phyloP scores from a whole-genome alignment of 768 basidiomycete genomes.

The Boletus huronensis region DNA sequence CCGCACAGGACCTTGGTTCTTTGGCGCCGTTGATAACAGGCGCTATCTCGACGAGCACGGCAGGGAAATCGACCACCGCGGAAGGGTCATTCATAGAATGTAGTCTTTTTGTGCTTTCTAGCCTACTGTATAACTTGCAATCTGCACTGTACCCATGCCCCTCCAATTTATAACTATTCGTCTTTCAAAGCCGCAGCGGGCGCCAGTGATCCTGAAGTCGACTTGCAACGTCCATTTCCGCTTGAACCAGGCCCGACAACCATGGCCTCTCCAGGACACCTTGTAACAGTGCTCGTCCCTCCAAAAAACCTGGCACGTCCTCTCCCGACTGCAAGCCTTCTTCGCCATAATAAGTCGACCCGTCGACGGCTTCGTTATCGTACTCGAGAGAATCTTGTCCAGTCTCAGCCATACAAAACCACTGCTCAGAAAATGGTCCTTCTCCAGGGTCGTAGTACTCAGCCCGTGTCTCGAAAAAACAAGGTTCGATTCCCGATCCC shows the following conservation, averaged over 20 bases:
- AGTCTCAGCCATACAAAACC: not conserved
- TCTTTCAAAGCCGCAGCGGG: slow-evolving; percentile 49
- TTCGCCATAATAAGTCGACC: not conserved
- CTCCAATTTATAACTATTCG: not conserved
- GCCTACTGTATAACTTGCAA: not conserved
- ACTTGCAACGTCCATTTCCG: slow-evolving; percentile 61
- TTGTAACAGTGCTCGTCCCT: slow-evolving; percentile 52
- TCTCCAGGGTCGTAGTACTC: not conserved
- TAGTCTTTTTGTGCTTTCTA: slow-evolving; percentile 11
- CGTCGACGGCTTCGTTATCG: not conserved
- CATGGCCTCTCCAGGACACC: slow-evolving; percentile 30
- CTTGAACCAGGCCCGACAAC: slow-evolving; percentile 37
- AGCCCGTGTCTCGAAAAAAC: not conserved
- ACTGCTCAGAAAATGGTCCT: not conserved
- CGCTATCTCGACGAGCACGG: slow-evolving; percentile 25
- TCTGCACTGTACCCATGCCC: not conserved
- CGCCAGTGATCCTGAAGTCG: slow-evolving; percentile 61
- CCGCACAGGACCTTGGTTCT: slow-evolving; percentile 21
- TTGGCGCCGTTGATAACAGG: slow-evolving; percentile 18
- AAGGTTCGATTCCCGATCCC: not conserved
- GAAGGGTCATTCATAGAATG: slow-evolving; percentile 26
- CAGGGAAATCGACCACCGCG: slow-evolving; percentile 26
- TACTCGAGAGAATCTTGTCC: not conserved
- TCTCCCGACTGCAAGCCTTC: not conserved
- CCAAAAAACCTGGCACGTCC: slow-evolving; percentile 35